These are phyloP conservation scores for Microsporum ferrugineum DNA, from an alignment of 2,329 filamentous ascomycete genomes.

Conservation along the genomic window DNA sequence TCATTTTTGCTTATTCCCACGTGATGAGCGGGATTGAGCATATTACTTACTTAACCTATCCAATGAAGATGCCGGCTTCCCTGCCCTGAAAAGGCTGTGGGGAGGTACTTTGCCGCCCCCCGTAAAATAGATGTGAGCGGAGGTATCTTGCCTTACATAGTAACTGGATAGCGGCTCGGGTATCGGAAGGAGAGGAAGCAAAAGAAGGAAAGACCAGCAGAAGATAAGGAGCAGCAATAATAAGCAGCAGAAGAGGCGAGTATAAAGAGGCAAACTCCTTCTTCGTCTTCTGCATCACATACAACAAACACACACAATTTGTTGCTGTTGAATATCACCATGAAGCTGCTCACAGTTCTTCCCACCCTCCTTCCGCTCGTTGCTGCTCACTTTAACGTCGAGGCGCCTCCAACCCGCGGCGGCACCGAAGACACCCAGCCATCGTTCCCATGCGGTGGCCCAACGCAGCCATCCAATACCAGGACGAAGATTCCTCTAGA, in stretches of 20 bases:
- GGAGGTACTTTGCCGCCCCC: background rate
- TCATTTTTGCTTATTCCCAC: background rate
- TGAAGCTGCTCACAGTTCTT: constrained; percentile 29
- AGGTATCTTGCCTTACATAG: background rate
- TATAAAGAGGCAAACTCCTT: background rate
- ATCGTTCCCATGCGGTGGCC: constrained; percentile 41
- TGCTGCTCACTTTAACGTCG: constrained; percentile 46
- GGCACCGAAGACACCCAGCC: constrained; percentile 37
- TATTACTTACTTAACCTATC: background rate
- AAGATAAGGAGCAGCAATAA: no score
- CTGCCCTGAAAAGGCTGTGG: no score
- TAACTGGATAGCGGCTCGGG: no score
- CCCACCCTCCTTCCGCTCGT: constrained; percentile 36
- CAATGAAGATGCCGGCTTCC: background rate
- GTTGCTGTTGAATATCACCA: constrained; percentile 4
- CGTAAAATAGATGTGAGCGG: background rate
- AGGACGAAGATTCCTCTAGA: constrained; percentile 42
- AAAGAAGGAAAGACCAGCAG: no score
- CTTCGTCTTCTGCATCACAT: background rate
- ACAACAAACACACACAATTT: background rate
- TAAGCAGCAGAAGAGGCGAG: no score
- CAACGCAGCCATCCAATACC: constrained; percentile 32
- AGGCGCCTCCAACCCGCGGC: constrained; percentile 42
- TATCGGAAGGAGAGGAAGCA: no score
- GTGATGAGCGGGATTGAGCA: constrained; percentile 11